A percentile compares a stretch with the other conserved stretches of the same genome.
phyloP scores from a whole-genome alignment of 2,329 filamentous ascomycete species.

The Tolypocladium ophioglossoides region DNA sequence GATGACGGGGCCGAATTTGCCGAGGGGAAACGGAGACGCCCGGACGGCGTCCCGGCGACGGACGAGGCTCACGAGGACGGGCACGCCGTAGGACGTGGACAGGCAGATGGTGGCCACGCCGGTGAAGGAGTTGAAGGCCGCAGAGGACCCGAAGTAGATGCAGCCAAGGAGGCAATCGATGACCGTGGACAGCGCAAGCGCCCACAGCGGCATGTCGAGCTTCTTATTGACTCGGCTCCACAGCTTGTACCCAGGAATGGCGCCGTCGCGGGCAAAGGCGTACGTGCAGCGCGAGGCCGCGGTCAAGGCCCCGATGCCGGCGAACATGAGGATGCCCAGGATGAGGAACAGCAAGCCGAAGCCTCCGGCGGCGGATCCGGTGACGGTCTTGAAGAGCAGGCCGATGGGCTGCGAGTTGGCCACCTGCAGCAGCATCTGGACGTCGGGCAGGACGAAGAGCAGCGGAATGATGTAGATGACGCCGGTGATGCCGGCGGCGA shows the following conservation, averaged over 20 bases:
- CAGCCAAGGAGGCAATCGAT: constrained; percentile 63
- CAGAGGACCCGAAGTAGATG: constrained; percentile 69
- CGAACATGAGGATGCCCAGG: constrained; percentile 67
- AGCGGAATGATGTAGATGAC: constrained; percentile 59
- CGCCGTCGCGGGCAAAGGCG: constrained; percentile 65
- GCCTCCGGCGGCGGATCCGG: constrained; percentile 60
- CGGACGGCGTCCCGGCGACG: constrained; percentile 56
- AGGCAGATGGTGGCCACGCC: constrained; percentile 73
- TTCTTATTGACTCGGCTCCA: constrained; percentile 56
- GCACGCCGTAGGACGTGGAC: constrained; percentile 63
- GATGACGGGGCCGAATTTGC: constrained; percentile 56
- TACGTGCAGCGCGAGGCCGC: constrained; percentile 66
- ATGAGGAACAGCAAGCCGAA: constrained; percentile 69
- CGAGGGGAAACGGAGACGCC: constrained; percentile 57
- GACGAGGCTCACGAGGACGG: constrained; percentile 61
- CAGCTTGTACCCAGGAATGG: constrained; percentile 57
- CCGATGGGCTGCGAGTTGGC: constrained; percentile 68
- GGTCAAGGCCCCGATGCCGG: constrained; percentile 63
- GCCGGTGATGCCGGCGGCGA: constrained; percentile 54
- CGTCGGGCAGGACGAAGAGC: constrained; percentile 63
- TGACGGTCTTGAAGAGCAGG: constrained; percentile 64
- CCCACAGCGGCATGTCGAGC: constrained; percentile 61
- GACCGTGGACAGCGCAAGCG: constrained; percentile 54
- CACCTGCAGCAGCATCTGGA: constrained; percentile 51
- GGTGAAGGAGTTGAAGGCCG: constrained; percentile 72